Conservation (phyloP, 192 early-diverging fungal genomes). For the Backusella australiensis region DNA sequence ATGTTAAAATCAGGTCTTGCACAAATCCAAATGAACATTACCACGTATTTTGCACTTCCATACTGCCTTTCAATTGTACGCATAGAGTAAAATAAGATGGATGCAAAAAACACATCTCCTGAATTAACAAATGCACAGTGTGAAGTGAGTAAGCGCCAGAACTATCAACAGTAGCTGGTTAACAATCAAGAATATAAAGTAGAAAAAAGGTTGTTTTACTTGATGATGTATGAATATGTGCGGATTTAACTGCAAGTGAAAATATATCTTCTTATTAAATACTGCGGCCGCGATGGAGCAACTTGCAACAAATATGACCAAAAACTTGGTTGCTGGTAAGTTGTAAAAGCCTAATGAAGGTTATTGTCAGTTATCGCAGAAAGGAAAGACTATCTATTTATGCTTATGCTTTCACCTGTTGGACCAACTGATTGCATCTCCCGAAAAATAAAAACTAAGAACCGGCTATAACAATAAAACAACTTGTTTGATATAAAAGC, state of each 20-base stretch:
- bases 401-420: not conserved
- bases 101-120: slow-evolving; percentile 59
- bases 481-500: not conserved
- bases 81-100: slow-evolving; percentile 56
- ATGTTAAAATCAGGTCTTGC: not conserved
- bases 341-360: slow-evolving; percentile 53
- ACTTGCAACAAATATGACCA: slow-evolving; percentile 46
- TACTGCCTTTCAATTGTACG: slow-evolving; percentile 60
- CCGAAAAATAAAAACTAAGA: not conserved
- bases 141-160: slow-evolving; percentile 59
- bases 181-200: not conserved
- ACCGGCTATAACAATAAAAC: not conserved
- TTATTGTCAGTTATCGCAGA: not conserved
- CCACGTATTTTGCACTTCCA: slow-evolving; percentile 61
- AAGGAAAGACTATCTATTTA: not conserved
- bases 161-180: slow-evolving; percentile 33
- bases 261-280: slow-evolving; percentile 49
- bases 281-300: slow-evolving; percentile 48
- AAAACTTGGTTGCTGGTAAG: slow-evolving; percentile 59
- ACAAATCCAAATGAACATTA: slow-evolving; percentile 18
- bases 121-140: slow-evolving; percentile 55
- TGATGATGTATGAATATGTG: slow-evolving; percentile 60
- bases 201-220: slow-evolving; percentile 30
- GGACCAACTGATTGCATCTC: not conserved
- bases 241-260: slow-evolving; percentile 55